Base-by-base conservation (phyloP, 768 basidiomycete genomes). In the Mycena rosella region DNA sequence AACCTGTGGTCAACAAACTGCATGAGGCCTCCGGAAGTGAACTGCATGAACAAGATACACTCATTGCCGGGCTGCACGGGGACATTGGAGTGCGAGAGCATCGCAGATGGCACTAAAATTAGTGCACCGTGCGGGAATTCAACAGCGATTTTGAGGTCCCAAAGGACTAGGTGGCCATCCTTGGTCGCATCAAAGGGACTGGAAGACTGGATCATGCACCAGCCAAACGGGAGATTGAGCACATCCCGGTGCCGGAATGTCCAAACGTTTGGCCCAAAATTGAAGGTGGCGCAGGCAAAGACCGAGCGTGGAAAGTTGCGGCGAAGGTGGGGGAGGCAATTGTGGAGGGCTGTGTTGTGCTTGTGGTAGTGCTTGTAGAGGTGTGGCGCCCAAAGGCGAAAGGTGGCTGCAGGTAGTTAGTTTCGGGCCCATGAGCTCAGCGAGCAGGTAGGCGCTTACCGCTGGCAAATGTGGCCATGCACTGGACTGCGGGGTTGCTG, bases 211-310 rank as follows among this genome's bases (percentile, higher is more conserved):
- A n/a, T n/a, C 20, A 32, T 32, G 48, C 52, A 53, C 52, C 52
- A 32, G 9, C 34, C 54, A n/a, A 55, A 42, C 5, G 34, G 22
- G 4, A 55, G 24, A 13, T 55, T 55, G 22, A 38, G 38, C n/a
- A 40, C n/a, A 22, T 55, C 54, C 5, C 30, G 51, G 30, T 52
- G 51, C 17, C 30, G 29, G 51, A 20, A 55, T 17, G 36, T 42
- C 54, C 54, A 55, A 6, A 40, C 22, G 36, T 20, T 55, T 2
- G 24, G 54, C n/a, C 54, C 54, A 30, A 52, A 52, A n/a, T 52
- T 52, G 51, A 45, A 45, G 22, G 44, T 13, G 44, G 44, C 44
- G n/a, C 5, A n/a, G 6, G 44, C 3, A 20, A 45, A 45, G 22
- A 45, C 44, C 8, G 44, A 45, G 4, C 22, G 20, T 6, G 22